Evolutionary conservation across 2,329 filamentous ascomycete genomes (phyloP).

Genomic region (Exophiala sp.): DNA sequence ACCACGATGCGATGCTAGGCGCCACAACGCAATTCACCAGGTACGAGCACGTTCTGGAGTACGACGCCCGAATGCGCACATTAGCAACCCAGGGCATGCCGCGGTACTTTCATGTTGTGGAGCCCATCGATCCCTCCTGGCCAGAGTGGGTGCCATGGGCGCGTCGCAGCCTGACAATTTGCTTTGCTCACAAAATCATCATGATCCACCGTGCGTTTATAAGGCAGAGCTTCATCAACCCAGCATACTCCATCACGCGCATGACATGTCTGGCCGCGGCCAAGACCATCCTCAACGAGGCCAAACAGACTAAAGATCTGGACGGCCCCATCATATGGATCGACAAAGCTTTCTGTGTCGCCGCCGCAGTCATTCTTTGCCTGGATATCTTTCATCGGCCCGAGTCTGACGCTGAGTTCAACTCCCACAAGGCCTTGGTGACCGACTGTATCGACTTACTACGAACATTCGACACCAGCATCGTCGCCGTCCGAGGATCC

Average conservation of each 20-base stretch:
- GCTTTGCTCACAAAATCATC: conserved; percentile 2
- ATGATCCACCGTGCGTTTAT: conserved; percentile 34
- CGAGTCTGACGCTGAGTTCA: conserved; percentile 11
- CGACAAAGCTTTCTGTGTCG: conserved; percentile 38
- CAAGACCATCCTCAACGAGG: conserved; percentile 39
- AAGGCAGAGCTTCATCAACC: conserved; percentile 40
- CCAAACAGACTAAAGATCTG: conserved; percentile 34
- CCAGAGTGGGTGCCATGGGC: conserved; percentile 41
- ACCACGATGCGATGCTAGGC: conserved; percentile 36
- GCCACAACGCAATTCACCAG: conserved; percentile 37
- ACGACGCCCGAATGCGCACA: conserved; percentile 37
- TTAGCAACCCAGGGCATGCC: conserved; percentile 36
- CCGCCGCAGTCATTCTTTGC: conserved; percentile 37
- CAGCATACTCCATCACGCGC: conserved; percentile 41
- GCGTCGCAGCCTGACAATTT: conserved; percentile 18
- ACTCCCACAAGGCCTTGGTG: conserved; percentile 15
- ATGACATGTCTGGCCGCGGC: conserved; percentile 41
- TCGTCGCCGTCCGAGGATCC: conserved; percentile 16
- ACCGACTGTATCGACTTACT: conserved; percentile 16
- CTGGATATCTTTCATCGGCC: conserved; percentile 36
- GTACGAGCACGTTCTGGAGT: conserved; percentile 41
- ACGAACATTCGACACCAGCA: conserved; percentile 11
- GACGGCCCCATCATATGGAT: conserved; percentile 43
- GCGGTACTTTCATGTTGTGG: conserved; percentile 34
- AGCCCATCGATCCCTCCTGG: conserved; percentile 36